Evolutionary conservation across 768 basidiomycete species (phyloP).

Genomic region (Podaxis carcinomalis): DNA sequence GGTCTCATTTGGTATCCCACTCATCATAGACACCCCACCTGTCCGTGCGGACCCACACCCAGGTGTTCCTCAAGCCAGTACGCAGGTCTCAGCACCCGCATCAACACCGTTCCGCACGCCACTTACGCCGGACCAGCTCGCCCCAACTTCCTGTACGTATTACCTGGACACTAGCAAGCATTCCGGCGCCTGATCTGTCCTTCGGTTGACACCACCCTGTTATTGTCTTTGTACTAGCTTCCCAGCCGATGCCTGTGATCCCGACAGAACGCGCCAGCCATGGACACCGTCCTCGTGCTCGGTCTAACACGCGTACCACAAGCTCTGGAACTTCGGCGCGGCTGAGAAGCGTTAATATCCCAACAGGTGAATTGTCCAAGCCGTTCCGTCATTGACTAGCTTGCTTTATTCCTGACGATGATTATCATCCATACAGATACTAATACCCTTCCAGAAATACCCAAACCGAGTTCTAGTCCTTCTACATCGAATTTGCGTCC

Average conservation of each 20-base stretch:
- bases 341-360: neutral
- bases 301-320: constrained; percentile 1
- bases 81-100: neutral
- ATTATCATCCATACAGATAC: constrained; percentile 5
- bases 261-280: neutral
- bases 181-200: neutral
- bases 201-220: neutral
- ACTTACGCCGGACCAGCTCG: constrained; percentile 1
- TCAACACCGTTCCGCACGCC: neutral
- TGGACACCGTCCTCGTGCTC: constrained; percentile 9
- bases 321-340: neutral
- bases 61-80: neutral
- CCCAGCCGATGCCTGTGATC: neutral
- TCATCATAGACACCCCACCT: neutral
- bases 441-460: neutral
- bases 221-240: neutral
- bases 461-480: neutral
- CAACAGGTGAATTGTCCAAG: neutral
- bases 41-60: neutral
- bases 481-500: constrained; percentile 9
- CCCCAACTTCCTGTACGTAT: constrained; percentile 8
- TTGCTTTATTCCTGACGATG: constrained; percentile 2
- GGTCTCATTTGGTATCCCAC: neutral
- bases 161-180: neutral
- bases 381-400: neutral